Conservation (phyloP, 2,329 filamentous ascomycete genomes). For the Cercospora brassicicola region DNA sequence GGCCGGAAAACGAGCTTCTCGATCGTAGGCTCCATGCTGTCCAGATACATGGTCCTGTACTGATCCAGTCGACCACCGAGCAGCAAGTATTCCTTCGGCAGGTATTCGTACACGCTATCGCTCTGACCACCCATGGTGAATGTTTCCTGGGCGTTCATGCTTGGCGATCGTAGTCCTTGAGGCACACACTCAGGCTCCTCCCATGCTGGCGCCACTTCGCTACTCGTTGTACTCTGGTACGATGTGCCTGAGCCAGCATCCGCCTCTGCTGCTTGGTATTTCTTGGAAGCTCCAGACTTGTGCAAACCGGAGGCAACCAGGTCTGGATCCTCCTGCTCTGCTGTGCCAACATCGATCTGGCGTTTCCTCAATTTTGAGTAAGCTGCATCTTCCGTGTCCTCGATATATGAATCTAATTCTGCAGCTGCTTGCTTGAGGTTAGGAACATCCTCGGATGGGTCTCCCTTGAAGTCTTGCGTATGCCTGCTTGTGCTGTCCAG, state of each 20-base stretch:
- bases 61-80: conserved; percentile 72
- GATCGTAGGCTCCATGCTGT: conserved; percentile 66
- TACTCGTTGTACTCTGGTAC: background rate
- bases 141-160: conserved; percentile 48
- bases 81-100: conserved; percentile 68
- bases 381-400: too few relatives aligned
- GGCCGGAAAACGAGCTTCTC: conserved; percentile 76
- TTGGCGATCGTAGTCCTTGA: conserved; percentile 58
- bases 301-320: conserved; percentile 1
- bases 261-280: background rate
- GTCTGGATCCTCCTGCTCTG: background rate
- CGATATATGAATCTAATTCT: background rate
- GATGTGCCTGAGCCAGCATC: background rate
- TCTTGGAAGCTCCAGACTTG: background rate
- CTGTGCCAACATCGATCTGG: conserved; percentile 3
- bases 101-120: conserved; percentile 60
- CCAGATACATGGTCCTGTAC: conserved; percentile 71
- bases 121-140: conserved; percentile 59
- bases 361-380: conserved; percentile 1
- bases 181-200: conserved; percentile 25
- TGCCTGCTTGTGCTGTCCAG: conserved; percentile 11
- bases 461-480: conserved; percentile 2
- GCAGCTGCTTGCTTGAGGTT: conserved; percentile 13
- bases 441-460: conserved; percentile 6
- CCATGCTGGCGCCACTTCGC: background rate